Evolutionary conservation across 2,329 filamentous ascomycete genomes (phyloP), one percentile per base, ranked within the genome.

Genomic region (Aspergillus pseudoterreus): DNA sequence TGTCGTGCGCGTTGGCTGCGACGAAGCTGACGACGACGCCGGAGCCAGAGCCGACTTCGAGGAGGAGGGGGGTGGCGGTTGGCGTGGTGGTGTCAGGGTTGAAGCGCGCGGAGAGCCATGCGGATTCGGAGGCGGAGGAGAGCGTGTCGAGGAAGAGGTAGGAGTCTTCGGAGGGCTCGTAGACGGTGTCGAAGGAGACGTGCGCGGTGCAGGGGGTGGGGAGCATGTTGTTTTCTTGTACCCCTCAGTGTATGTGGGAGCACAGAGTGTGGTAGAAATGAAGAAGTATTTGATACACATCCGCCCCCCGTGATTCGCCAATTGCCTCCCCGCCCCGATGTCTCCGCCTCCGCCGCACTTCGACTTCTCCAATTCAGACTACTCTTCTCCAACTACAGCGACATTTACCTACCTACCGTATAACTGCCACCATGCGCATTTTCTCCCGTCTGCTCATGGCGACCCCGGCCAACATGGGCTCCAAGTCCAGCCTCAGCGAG

Each of bases 121-220:
- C 60, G 4, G 78, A 82, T 72, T 96, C 90, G 2, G 80, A 69
- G 0, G 77, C 53, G 1, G 85, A 87, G 0, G 92, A 92, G 42
- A 99, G 81, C 0, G 92, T 95, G 74, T 99, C 92, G 27, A 99
- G 83, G 45, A 99, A 82, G 42, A 99, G 82, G 68, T 90, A 99
- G 4, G 92, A 96, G 75, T 99, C 94, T 73, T 99, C 94, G 10
- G 92, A 87, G 33, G 94, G 94, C 67, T 96, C 92, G 74, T 99
- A 99, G 61, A 97, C 86, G 50, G 87, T 84, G 69, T 89, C 83
- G 73, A 92, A 95, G 49, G 87, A 83, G 53, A 97, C 89, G 74
- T 99, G 94, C 19, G 88, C 88, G 2, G 94, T 99, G 52, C 90
- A 89, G 12, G 94, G 94, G 1, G 94, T 99, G 9, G 92, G 92